phyloP scores from a whole-genome alignment of 345 rosid genomes.

The Pistacia atlantica region DNA sequence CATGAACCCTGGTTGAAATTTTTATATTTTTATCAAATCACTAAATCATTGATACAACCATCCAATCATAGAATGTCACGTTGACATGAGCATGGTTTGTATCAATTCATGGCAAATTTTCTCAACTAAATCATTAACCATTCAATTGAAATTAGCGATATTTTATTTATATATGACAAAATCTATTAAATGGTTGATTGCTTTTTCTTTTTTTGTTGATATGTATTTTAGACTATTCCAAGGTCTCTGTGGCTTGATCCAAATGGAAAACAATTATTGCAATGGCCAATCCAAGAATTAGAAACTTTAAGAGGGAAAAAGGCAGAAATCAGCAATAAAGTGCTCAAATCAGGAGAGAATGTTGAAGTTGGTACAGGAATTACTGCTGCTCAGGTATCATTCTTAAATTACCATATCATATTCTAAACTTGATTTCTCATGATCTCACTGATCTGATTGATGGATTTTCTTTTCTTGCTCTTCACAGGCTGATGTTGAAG shows the following conservation, averaged over 20 bases:
- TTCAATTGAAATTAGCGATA: no score
- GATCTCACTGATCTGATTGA: no score
- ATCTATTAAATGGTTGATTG: neutral
- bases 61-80: no score
- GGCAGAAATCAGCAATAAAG: conserved; percentile 33
- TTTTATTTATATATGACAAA: no score
- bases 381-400: conserved; percentile 63
- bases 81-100: no score
- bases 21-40: neutral
- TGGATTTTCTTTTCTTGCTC: neutral
- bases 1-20: neutral
- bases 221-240: conserved; percentile 48
- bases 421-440: no score
- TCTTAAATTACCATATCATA: no score
- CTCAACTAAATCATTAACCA: no score
- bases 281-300: conserved; percentile 78
- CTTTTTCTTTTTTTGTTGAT: no score
- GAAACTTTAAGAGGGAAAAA: conserved; percentile 43
- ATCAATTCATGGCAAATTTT: no score
- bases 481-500: conserved; percentile 72
- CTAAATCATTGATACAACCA: no score
- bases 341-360: conserved; percentile 42
- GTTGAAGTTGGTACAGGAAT: conserved; percentile 58
- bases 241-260: conserved; percentile 66
- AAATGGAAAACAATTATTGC: conserved; percentile 56